These are phyloP conservation scores for Candida ovalis DNA, from an alignment of 805 yeast genomes.

Conservation along the genomic window DNA sequence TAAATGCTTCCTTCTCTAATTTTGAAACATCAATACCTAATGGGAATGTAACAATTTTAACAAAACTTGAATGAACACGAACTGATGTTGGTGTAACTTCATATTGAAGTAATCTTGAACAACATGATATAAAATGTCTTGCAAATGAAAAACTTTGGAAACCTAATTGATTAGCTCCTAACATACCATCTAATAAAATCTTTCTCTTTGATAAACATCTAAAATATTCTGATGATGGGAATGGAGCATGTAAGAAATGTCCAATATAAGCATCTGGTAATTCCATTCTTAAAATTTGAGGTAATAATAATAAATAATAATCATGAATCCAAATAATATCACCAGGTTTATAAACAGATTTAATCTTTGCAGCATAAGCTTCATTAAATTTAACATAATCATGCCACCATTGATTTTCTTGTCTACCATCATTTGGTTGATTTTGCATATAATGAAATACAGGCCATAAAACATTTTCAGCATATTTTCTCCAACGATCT, in stretches of 20 bases:
- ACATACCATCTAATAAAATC: conserved; percentile 81
- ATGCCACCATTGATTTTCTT: conserved; percentile 72
- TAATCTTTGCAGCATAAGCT: conserved; percentile 78
- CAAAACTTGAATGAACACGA: conserved; percentile 71
- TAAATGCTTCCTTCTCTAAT: conserved; percentile 61
- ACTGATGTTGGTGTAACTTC: conserved; percentile 59
- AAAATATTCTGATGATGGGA: conserved; percentile 92
- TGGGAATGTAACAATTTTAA: conserved; percentile 73
- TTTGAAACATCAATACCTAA: conserved; percentile 81
- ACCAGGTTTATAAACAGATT: conserved; percentile 74
- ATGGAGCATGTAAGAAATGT: conserved; percentile 83
- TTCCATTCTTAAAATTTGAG: conserved; percentile 77
- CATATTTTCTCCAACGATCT: conserved; percentile 80
- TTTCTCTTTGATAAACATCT: conserved; percentile 81
- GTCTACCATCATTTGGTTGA: conserved; percentile 63
- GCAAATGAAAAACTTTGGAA: conserved; percentile 86
- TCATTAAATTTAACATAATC: conserved; percentile 90
- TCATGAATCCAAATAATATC: conserved; percentile 93
- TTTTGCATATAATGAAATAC: conserved; percentile 89
- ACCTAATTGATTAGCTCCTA: conserved; percentile 83
- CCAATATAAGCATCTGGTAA: conserved; percentile 73
- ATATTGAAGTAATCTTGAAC: conserved; percentile 82
- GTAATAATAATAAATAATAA: conserved; percentile 75
- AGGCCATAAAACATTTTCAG: conserved; percentile 92
- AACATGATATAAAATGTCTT: conserved; percentile 86